Conservation (phyloP, 192 early-diverging fungal genomes). For the Gryganskiella cystojenkinii region DNA sequence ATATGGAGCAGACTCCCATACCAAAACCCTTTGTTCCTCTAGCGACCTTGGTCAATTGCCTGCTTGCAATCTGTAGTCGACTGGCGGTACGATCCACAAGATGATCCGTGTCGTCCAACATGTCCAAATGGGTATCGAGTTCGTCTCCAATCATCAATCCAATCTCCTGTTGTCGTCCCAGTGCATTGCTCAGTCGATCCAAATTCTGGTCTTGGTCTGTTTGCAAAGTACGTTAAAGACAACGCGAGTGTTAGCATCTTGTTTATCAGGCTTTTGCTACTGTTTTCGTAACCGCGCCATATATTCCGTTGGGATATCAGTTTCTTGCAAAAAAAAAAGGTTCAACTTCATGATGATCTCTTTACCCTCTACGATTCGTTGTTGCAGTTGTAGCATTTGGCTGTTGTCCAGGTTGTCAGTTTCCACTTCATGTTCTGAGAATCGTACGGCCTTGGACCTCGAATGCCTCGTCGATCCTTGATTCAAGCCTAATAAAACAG, state of each 20-base stretch:
- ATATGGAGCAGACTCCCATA: slow-evolving; percentile 49
- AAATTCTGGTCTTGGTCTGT: slow-evolving; percentile 82
- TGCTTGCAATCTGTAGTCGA: slow-evolving; percentile 57
- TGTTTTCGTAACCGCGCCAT: too few species aligned
- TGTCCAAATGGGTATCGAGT: slow-evolving; percentile 72
- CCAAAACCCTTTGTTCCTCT: slow-evolving; percentile 63
- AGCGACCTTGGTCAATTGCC: slow-evolving; percentile 61
- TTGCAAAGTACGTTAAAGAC: neutral
- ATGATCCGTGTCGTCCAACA: slow-evolving; percentile 78
- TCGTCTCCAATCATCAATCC: slow-evolving; percentile 81
- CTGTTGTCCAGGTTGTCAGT: slow-evolving; percentile 54
- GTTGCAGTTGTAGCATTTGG: slow-evolving; percentile 71
- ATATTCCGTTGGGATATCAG: too few species aligned
- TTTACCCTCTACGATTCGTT: slow-evolving; percentile 72
- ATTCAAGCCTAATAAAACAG: slow-evolving; percentile 43
- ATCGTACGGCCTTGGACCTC: slow-evolving; percentile 45
- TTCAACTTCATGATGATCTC: neutral
- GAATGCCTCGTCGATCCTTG: slow-evolving; percentile 46
- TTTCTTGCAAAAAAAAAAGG: too few species aligned
- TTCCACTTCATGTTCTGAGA: slow-evolving; percentile 56
- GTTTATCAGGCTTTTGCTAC: neutral
- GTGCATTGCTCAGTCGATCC: slow-evolving; percentile 68
- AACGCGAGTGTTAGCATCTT: slow-evolving; percentile 1
- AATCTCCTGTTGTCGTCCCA: slow-evolving; percentile 75
- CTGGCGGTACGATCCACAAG: slow-evolving; percentile 67